Evolutionary conservation across 1,284 basidiomycete genomes (phyloP).

Genomic region (Rhodotorula sp.): DNA sequence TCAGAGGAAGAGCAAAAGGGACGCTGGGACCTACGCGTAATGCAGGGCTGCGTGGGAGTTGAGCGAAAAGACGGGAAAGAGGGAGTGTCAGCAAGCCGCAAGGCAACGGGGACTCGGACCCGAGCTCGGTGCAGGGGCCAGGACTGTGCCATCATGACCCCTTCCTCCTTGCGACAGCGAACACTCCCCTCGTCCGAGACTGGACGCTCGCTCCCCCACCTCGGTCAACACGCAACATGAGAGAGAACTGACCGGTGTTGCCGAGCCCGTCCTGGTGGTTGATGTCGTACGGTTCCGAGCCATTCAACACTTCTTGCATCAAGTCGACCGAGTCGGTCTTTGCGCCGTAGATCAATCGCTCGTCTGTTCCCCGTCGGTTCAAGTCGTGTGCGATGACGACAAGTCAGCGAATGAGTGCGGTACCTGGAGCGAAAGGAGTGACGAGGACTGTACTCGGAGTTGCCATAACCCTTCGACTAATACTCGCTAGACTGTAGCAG

Average conservation of each 20-base stretch:
- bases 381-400: too few relatives aligned
- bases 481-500: background rate
- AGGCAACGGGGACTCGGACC: too few relatives aligned
- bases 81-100: too few relatives aligned
- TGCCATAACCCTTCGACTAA: background rate
- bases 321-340: slow-evolving; percentile 71
- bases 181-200: background rate
- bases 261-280: slow-evolving; percentile 67
- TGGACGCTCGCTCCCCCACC: background rate
- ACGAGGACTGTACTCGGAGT: slow-evolving; percentile 16
- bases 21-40: slow-evolving; percentile 63
- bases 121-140: too few relatives aligned
- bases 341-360: slow-evolving; percentile 70
- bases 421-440: too few relatives aligned
- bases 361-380: slow-evolving; percentile 56
- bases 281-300: slow-evolving; percentile 57
- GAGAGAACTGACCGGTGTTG: slow-evolving; percentile 29
- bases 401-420: too few relatives aligned
- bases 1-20: slow-evolving; percentile 7
- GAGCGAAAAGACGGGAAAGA: background rate
- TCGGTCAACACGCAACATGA: background rate
- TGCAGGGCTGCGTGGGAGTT: slow-evolving; percentile 61
- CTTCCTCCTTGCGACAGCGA: background rate
- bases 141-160: background rate
- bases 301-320: slow-evolving; percentile 61